Evolutionary conservation across 2,329 filamentous ascomycete species (phyloP).

Genomic region (Paradendryphiella salina): DNA sequence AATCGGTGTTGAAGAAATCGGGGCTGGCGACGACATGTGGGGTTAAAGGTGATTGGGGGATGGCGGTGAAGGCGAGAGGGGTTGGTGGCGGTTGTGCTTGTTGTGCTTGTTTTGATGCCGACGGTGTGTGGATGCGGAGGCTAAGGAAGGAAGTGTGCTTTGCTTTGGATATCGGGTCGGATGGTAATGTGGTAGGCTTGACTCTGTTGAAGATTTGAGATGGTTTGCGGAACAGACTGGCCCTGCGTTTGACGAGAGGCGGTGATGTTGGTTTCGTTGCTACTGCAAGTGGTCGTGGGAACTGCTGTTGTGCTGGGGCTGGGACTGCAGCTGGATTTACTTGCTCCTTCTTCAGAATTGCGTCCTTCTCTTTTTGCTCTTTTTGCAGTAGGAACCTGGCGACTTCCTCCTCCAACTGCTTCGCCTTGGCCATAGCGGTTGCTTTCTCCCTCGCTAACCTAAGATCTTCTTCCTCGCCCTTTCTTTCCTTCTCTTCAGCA

Average conservation of each 20-base stretch:
- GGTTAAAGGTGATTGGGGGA: background rate
- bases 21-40: constrained; percentile 6
- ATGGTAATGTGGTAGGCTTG: background rate
- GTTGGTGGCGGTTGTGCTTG: background rate
- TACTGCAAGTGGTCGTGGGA: background rate
- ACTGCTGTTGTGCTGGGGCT: constrained; percentile 1
- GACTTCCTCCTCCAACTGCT: background rate
- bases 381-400: background rate
- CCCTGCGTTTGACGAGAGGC: background rate
- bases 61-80: background rate
- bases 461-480: background rate
- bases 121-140: constrained; percentile 17
- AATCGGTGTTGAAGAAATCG: constrained; percentile 5
- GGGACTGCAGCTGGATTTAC: background rate
- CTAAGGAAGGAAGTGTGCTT: constrained; percentile 22
- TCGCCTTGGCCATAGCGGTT: background rate
- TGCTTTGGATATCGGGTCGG: constrained; percentile 6
- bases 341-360: background rate
- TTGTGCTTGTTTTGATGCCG: background rate
- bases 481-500: constrained; percentile 17
- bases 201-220: constrained; percentile 14
- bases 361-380: background rate
- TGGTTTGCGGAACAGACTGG: constrained; percentile 14
- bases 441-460: background rate
- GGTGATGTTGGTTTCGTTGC: constrained; percentile 5